These are phyloP conservation scores for Coniella lustricola DNA, from an alignment of 2,329 filamentous ascomycete genomes.

Conservation along the genomic window DNA sequence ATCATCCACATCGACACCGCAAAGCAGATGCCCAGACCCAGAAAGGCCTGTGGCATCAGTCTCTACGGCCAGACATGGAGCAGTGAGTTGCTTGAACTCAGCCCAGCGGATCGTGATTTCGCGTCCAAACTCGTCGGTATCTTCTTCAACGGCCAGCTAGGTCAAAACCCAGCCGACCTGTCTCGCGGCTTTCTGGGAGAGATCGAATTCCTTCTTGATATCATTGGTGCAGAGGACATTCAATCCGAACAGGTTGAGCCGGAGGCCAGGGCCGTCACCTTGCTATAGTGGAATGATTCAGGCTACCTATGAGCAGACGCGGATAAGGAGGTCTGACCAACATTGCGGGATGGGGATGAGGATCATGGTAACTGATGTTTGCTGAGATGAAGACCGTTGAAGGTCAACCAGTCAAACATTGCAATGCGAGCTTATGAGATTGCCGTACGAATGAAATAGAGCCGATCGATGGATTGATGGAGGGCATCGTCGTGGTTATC, in stretches of 20 bases:
- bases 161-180: neutral
- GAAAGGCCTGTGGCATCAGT: conserved; percentile 16
- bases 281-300: too few species aligned
- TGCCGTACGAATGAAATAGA: too few species aligned
- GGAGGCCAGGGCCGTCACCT: too few species aligned
- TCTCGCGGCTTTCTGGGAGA: conserved; percentile 3
- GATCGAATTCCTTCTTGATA: conserved; percentile 7
- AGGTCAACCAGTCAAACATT: too few species aligned
- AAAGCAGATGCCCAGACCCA: conserved; percentile 1
- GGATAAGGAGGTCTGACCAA: too few species aligned
- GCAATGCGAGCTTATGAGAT: too few species aligned
- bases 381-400: too few species aligned
- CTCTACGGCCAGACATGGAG: conserved; percentile 11
- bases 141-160: neutral
- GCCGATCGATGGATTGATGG: too few species aligned
- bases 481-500: too few species aligned
- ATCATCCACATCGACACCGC: conserved; percentile 3
- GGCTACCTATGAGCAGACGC: too few species aligned
- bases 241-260: neutral
- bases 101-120: conserved; percentile 2
- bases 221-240: neutral
- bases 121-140: conserved; percentile 1
- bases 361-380: too few species aligned
- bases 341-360: too few species aligned
- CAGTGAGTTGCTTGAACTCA: conserved; percentile 18